A percentile compares a stretch with the other conserved stretches of the same genome.
Conservation (phyloP, 768 basidiomycete species). For the Fibroporia radiculosa region DNA sequence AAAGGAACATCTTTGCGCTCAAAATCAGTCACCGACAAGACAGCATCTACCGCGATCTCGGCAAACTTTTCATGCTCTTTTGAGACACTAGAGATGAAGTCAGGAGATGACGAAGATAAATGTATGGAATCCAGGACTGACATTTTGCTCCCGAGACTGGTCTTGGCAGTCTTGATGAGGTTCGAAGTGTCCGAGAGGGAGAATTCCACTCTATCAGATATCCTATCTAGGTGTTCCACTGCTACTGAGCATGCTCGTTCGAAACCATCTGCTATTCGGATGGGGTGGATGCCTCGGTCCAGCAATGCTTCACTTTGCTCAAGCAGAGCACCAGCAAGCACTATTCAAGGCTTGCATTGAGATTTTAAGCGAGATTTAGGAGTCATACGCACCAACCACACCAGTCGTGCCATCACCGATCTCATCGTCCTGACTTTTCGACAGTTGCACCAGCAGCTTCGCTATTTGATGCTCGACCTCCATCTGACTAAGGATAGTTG, state of each 20-base stretch:
- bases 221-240: slow-evolving; percentile 81
- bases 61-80: slow-evolving; percentile 95
- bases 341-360: slow-evolving; percentile 30
- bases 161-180: slow-evolving; percentile 91
- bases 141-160: slow-evolving; percentile 98
- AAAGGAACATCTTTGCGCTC: slow-evolving; percentile 93
- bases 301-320: slow-evolving; percentile 93
- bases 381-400: slow-evolving; percentile 76
- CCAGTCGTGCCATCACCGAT: slow-evolving; percentile 99
- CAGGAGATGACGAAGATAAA: background rate
- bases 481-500: slow-evolving; percentile 97
- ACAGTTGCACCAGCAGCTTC: slow-evolving; percentile 92
- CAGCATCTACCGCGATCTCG: slow-evolving; percentile 96
- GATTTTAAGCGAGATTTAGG: background rate
- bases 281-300: slow-evolving; percentile 99
- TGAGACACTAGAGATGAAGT: slow-evolving; percentile 66
- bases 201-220: slow-evolving; percentile 87
- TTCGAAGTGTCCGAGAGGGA: slow-evolving; percentile 77
- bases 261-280: slow-evolving; percentile 98
- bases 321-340: slow-evolving; percentile 94
- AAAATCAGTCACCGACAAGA: slow-evolving; percentile 89
- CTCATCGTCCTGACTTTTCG: slow-evolving; percentile 98
- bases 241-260: slow-evolving; percentile 91
- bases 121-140: slow-evolving; percentile 32
- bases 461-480: slow-evolving; percentile 99